A percentile compares a stretch with the other conserved stretches of the same genome.
Conservation (phyloP, 306 rosid species). For the Fragaria vesca region DNA sequence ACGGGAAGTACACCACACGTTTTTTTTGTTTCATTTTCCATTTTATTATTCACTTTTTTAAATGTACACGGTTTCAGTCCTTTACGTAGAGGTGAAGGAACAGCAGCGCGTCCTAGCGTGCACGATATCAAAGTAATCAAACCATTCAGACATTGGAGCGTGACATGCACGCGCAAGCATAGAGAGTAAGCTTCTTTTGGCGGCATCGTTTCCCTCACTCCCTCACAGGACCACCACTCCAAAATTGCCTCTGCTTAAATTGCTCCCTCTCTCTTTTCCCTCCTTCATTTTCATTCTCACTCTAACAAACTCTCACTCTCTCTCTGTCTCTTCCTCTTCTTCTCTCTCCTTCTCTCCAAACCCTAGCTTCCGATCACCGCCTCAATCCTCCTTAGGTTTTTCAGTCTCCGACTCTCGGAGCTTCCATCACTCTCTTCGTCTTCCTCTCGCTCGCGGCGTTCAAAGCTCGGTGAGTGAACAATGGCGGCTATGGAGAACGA, state of each 20-base stretch:
- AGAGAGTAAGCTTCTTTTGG: slow-evolving; percentile 19
- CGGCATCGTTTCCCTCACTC: slow-evolving; percentile 29
- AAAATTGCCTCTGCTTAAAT: neutral
- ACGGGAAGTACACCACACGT: neutral
- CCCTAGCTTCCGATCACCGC: neutral
- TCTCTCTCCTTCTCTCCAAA: neutral
- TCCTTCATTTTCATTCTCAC: neutral
- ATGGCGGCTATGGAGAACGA: slow-evolving; percentile 31
- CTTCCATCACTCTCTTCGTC: neutral
- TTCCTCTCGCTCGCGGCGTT: slow-evolving; percentile 5
- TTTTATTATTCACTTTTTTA: too few relatives aligned
- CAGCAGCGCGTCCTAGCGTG: too few relatives aligned
- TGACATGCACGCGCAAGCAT: slow-evolving; percentile 12
- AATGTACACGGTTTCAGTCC: neutral
- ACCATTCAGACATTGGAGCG: neutral
- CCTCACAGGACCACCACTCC: slow-evolving; percentile 1
- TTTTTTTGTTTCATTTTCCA: too few relatives aligned
- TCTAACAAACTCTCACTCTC: too few relatives aligned
- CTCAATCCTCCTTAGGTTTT: neutral
- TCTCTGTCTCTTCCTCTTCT: neutral
- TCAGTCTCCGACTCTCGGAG: neutral
- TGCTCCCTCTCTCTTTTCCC: neutral
- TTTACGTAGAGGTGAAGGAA: neutral
- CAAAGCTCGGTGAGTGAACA: slow-evolving; percentile 20
- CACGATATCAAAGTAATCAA: neutral